Evolutionary conservation across 1,284 basidiomycete species (phyloP), one percentile per base, ranked within the genome.

Genomic region (Microbotryomycetes sp.): DNA sequence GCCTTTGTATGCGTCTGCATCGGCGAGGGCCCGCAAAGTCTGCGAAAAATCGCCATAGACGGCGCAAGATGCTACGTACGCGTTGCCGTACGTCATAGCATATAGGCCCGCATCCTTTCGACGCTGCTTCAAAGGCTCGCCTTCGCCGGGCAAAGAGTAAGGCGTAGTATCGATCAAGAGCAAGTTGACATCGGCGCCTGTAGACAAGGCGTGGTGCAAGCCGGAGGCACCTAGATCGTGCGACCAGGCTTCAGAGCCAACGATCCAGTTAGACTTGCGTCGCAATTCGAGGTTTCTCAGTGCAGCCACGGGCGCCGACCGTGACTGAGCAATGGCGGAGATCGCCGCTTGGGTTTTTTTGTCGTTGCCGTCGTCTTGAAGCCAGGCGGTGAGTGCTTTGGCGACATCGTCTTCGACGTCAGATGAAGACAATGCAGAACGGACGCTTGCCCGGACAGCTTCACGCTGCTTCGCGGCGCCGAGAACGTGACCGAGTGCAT

Each of bases 51-150:
- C 93, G 47, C 91, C 88, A 77, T 94, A 97, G 59, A 97, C 86
- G 5, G 96, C 96, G 45, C 96, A 85, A 72, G 89, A 91, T 11
- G 92, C 92, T 59, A 97, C 94, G 75, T 91, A 99, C 60, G 92
- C 90, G 73, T 92, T 88, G 18, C 94, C 94, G 75, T 97, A 90
- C 78, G 96, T 97, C 89, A 99, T 94, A 15, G 94, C 96, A 74
- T 99, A 99, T 52, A 97, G 79, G 1, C 91, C 92, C 50, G 92
- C 86, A 76, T 97, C 92, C 73, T 91, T 91, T 51, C 67, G 62
- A 35, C 64, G 62, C 27, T 66, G 62, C 13, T 56, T 47, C 64
- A 82, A 79, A 66, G 91, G 87, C 30, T 78, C 81, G 23, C 81
- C 78, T 68, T 86, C 84, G 54, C 89, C 76, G 7, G 88, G 83